Evolutionary conservation across 306 rosid genomes (phyloP), one percentile per base, ranked within the genome.

Genomic region (Elaeagnus macrophylla): DNA sequence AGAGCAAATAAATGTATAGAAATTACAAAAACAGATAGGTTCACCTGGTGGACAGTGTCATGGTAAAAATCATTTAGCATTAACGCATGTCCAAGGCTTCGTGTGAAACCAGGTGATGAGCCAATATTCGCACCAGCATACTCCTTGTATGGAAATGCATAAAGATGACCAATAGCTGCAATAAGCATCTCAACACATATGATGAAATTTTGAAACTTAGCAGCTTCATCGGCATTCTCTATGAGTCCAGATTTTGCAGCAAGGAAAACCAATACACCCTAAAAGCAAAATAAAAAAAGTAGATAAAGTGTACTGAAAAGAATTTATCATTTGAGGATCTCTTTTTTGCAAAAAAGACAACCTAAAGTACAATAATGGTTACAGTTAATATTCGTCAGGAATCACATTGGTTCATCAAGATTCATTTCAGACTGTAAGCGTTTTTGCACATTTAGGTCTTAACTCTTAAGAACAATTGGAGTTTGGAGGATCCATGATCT

Each of bases 71-170:
- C 99, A 55, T 87, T 93, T 51, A 93, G 72, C 73, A 78, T 87
- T 56, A 93, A 38, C 6, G 99, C 99, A 61, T 93, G 99, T 52
- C 88, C 78, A 55, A 93, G 89, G 73, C 96, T 93, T 69, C 87
- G 87, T 1, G 99, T 80, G 66, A 93, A 58, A 75, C 86, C 88
- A 56, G 64, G 77, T 38, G 93, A 71, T 38, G 62, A 81, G 39
- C 95, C 96, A 56, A 93, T 82, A 67, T 87, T 93, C 63, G 99
- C 99, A 57, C 99, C 99, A 11, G 99, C 95, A 70, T 93, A 93
- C 73, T 93, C 99, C 73, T 87, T 87, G 94, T 93, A 93, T 12
- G 99, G 99, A 66, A 93, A 87, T 56, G 99, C 99, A 61, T 78
- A 93, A 15, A 93, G 77, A 68, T 87, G 99, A 45, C 95, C 99